phyloP scores from a whole-genome alignment of 2,329 filamentous ascomycete genomes.

The Ophiostoma sp. region DNA sequence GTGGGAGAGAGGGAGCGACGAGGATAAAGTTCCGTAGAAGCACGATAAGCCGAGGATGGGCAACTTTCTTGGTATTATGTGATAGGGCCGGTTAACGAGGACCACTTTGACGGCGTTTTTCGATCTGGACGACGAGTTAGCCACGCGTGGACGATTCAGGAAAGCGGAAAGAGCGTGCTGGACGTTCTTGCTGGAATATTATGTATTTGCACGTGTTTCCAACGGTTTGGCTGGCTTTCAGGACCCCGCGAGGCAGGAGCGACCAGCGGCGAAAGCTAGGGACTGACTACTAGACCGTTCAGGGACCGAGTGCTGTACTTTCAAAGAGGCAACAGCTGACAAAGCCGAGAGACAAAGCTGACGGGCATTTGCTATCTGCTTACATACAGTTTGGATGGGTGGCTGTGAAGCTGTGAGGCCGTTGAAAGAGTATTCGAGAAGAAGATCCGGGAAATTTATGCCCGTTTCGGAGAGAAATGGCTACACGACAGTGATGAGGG shows the following conservation, averaged over 20 bases:
- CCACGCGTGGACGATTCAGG: neutral
- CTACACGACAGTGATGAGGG: neutral
- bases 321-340: neutral
- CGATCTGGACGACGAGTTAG: neutral
- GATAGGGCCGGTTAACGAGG: neutral
- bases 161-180: neutral
- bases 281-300: neutral
- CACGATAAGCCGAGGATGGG: constrained; percentile 9
- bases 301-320: neutral
- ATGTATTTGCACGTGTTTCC: constrained; percentile 11
- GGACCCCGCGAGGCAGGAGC: constrained; percentile 5
- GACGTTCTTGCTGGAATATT: neutral
- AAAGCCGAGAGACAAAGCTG: neutral
- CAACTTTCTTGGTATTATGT: neutral
- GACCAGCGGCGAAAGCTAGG: neutral
- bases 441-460: neutral
- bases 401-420: neutral
- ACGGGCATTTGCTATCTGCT: neutral
- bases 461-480: neutral
- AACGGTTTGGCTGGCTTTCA: neutral
- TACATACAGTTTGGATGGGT: neutral
- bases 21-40: neutral
- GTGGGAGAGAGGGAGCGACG: neutral
- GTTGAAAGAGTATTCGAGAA: neutral
- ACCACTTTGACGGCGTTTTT: neutral